phyloP scores from a whole-genome alignment of 495 filamentous ascomycete genomes.

The Hyaloscypha hepaticicola region DNA sequence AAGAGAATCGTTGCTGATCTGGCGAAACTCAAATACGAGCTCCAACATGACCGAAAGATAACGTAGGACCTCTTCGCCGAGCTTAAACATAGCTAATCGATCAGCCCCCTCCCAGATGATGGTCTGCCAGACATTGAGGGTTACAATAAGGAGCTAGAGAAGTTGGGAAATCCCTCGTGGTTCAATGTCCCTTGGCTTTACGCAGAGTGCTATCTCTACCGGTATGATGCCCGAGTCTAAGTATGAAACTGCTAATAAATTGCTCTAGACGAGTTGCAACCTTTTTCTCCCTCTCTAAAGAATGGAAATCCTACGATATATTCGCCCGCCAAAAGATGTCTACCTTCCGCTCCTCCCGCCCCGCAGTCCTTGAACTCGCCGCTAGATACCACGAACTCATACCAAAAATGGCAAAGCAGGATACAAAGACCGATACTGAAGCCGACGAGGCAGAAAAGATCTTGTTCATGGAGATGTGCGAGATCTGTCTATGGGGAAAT shows the following conservation, averaged over 20 bases:
- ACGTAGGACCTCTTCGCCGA: conserved; percentile 53
- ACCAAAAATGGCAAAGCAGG: conserved; percentile 48
- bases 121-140: conserved; percentile 70
- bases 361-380: conserved; percentile 87
- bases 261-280: conserved; percentile 65
- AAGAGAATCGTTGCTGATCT: conserved; percentile 81
- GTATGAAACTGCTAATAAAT: conserved; percentile 10
- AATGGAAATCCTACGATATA: conserved; percentile 92
- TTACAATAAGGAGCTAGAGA: conserved; percentile 84
- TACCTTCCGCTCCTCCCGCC: conserved; percentile 89
- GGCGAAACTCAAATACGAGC: conserved; percentile 86
- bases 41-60: conserved; percentile 84
- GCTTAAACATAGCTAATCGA: conserved; percentile 1
- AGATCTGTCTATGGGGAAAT: conserved; percentile 98
- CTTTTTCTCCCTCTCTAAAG: conserved; percentile 69
- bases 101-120: conserved; percentile 79
- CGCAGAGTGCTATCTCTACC: conserved; percentile 92
- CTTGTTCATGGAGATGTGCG: conserved; percentile 89
- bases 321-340: conserved; percentile 89
- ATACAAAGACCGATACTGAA: conserved; percentile 26
- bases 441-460: conserved; percentile 68
- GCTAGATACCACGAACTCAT: conserved; percentile 64
- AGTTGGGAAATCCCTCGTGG: conserved; percentile 75
- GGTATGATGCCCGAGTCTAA: conserved; percentile 41
- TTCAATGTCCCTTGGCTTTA: conserved; percentile 84